These are phyloP conservation scores for Phytophthora colocasiae DNA, from an alignment of 352 stramenopile genomes.

Conservation along the genomic window DNA sequence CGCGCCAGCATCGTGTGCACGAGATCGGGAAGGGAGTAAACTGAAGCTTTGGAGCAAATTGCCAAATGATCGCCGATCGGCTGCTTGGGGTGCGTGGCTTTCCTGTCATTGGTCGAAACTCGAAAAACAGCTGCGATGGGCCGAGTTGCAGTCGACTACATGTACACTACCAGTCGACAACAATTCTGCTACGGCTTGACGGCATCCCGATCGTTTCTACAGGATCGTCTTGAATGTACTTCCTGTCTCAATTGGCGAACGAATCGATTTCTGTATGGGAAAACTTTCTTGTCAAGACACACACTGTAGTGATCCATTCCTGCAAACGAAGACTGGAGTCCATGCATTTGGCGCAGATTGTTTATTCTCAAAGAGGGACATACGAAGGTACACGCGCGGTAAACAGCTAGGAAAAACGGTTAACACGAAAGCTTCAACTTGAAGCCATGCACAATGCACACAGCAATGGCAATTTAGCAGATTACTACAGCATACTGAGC, in stretches of 20 bases:
- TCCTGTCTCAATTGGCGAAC: conserved; percentile 4
- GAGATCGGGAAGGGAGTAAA: conserved; percentile 4
- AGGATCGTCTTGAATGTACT: not conserved
- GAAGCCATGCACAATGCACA: not conserved
- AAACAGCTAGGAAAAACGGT: conserved; percentile 13
- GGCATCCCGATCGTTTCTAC: conserved; percentile 5
- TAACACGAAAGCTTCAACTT: conserved; percentile 8
- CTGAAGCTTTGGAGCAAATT: conserved; percentile 25
- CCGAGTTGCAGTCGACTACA: not conserved
- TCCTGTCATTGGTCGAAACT: conserved; percentile 12
- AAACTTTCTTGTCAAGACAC: not conserved
- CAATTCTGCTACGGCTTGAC: not conserved
- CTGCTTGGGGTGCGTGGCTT: not conserved
- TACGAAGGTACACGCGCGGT: conserved; percentile 21
- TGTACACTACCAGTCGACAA: not conserved
- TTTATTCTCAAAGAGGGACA: conserved; percentile 10
- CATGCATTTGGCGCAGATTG: conserved; percentile 7
- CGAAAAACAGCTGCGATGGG: conserved; percentile 16
- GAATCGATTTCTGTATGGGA: not conserved
- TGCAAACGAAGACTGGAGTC: not conserved
- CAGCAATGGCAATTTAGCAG: no score
- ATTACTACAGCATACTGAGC: no score
- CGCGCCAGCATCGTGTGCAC: conserved; percentile 37
- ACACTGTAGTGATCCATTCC: not conserved
- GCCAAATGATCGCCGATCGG: conserved; percentile 26